These are phyloP conservation scores for Aspergillus diversus DNA, from an alignment of 495 filamentous ascomycete genomes.

Conservation along the genomic window DNA sequence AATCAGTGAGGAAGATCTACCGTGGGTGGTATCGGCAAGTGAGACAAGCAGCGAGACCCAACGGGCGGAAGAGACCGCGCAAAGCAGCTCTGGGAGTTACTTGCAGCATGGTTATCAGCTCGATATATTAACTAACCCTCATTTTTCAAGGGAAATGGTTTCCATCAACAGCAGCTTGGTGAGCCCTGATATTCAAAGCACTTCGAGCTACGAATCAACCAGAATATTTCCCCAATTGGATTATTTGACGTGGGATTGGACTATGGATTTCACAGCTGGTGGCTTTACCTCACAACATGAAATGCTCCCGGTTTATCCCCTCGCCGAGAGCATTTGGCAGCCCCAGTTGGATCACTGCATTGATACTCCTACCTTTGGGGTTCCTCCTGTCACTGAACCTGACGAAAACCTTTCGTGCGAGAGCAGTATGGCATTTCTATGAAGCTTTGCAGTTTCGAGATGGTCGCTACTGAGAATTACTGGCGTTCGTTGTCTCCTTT, in stretches of 20 bases:
- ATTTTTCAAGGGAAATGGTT: neutral
- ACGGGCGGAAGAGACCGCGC: neutral
- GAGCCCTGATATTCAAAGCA: neutral
- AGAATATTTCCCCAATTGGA: neutral
- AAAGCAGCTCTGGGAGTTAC: neutral
- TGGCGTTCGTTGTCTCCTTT: no score
- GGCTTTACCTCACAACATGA: no score
- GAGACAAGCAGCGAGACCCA: neutral
- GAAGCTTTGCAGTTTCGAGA: neutral
- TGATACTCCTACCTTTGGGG: slow-evolving; percentile 4
- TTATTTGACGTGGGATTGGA: neutral
- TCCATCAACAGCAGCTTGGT: neutral
- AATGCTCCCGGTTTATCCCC: no score
- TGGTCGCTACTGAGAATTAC: neutral
- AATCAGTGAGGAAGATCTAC: slow-evolving; percentile 34
- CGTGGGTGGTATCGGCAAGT: slow-evolving; percentile 25
- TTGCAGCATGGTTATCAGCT: neutral
- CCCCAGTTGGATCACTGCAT: neutral
- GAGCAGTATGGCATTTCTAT: slow-evolving; percentile 13
- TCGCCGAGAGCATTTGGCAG: neutral
- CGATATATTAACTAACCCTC: neutral
- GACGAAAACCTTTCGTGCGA: slow-evolving; percentile 1
- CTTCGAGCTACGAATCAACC: neutral
- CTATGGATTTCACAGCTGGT: neutral
- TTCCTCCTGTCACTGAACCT: neutral